These are phyloP conservation scores for Phaeosphaeriaceae sp. DNA, from an alignment of 2,329 filamentous ascomycete genomes.

Conservation along the genomic window DNA sequence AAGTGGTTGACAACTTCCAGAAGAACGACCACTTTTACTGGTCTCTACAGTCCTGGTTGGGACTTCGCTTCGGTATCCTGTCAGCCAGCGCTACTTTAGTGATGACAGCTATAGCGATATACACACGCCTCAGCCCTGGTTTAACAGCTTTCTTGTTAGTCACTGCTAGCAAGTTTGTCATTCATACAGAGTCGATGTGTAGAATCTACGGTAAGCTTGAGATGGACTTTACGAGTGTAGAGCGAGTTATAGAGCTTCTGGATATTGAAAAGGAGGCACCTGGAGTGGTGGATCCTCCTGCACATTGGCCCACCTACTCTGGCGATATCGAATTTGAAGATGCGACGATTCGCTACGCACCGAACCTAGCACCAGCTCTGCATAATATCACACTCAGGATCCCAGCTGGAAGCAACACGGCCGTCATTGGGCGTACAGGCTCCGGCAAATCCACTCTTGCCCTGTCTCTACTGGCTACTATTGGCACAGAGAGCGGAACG, in stretches of 20 bases:
- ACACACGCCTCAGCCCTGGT: slow-evolving; percentile 75
- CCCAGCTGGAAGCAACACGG: slow-evolving; percentile 77
- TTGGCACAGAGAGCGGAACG: slow-evolving; percentile 60
- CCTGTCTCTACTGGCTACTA: slow-evolving; percentile 62
- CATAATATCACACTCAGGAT: slow-evolving; percentile 73
- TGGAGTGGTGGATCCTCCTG: slow-evolving; percentile 72
- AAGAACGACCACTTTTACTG: slow-evolving; percentile 97
- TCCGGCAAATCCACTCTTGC: slow-evolving; percentile 84
- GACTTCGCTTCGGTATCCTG: slow-evolving; percentile 75
- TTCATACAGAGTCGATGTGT: slow-evolving; percentile 75
- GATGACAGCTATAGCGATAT: slow-evolving; percentile 76
- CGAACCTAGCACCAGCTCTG: slow-evolving; percentile 76
- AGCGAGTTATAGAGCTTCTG: slow-evolving; percentile 82
- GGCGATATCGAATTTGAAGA: slow-evolving; percentile 78
- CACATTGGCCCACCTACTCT: slow-evolving; percentile 75
- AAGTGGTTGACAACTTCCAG: slow-evolving; percentile 85
- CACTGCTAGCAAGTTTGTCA: slow-evolving; percentile 70
- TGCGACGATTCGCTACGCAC: slow-evolving; percentile 80
- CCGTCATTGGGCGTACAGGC: slow-evolving; percentile 76
- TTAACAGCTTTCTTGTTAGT: slow-evolving; percentile 84
- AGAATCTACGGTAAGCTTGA: slow-evolving; percentile 82
- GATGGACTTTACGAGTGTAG: slow-evolving; percentile 90
- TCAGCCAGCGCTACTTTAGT: slow-evolving; percentile 76
- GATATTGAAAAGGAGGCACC: slow-evolving; percentile 76
- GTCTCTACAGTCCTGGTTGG: slow-evolving; percentile 82